Base-by-base conservation (phyloP, 345 rosid genomes). In the Abelmoschus esculentus region DNA sequence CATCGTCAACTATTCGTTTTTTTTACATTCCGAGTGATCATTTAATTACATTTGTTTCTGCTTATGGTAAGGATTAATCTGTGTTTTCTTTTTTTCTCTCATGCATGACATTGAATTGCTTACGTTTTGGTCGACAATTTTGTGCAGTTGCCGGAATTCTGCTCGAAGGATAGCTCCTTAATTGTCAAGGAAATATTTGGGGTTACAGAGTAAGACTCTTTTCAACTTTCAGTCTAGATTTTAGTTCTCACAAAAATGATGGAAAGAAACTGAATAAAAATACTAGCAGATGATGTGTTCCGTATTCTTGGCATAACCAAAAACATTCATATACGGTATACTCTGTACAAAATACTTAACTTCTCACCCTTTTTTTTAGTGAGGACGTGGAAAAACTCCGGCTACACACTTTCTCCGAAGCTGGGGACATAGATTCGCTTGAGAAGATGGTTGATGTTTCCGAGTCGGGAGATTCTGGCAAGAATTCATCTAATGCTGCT, bases 141-240 rank as follows among this genome's bases (percentile, higher is more conserved):
- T 74, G 76, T 47, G 29, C 75, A 95, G 97, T 81, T 92, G 80
- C 97, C 93, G 49, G 99, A 91, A 78, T 89, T 95, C 80, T 89
- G 96, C 76, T 76, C 83, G 10, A 77, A 84, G 79, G 92, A 90
- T 73, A 84, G 78, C 83, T 90, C 99, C 60, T 84, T 95, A 36
- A 78, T 86, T 28, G 86, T 92, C 57, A 91, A 95, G 85, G 97
- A 96, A 81, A 90, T 96, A 69, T 92, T 90, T 46, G 98, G 99
- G 70, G 99, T 87, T 49, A 74, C 96, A 80, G 98, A 89, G 97
- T 92, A 90, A 73, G 92, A 56, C 34, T 66, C 32, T 56, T 1
- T 56, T 26, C 32, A 3, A 55, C 32, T 68, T 22, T 22, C 46
- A 32, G n/a, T 67, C 10, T 65, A 15, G 5, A 61, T 71, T 73